Base-by-base conservation (phyloP, 345 rosid species). In the Chamaenerion angustifolium region DNA sequence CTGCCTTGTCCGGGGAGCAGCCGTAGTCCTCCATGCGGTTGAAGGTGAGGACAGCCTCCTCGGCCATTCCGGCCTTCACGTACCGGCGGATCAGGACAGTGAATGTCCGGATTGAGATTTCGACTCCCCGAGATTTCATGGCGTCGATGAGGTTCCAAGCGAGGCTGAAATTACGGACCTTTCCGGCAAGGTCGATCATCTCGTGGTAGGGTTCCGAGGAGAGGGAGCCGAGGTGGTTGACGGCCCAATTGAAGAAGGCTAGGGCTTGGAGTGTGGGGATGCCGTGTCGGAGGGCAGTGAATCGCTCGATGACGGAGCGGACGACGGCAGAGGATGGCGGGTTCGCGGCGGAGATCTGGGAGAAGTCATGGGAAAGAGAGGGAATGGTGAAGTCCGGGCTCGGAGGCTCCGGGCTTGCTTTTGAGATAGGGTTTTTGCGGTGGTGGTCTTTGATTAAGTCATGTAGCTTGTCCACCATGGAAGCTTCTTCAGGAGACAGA, bases 1-100 rank as follows among this genome's bases (percentile, higher is more conserved):
- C 85, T 12, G 77, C 68, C 63, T 66, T 76, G 60, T 92, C 90
- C 1, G 96, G 96, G 56, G 43, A 55, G 44, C 93, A 82, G 18
- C 76, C 79, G 55, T 87, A 87, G 31, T 92, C 96, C 70, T 92
- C 98, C 96, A 92, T 87, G 0, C 93, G 85, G 31, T 87, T 82
- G 55, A 92, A 87, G 8, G 89, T 77, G 67, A 78, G 89, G n/a
- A 84, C 79, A 1, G 98, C 98, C 74, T 92, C 98, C 2, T 75
- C 74, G 11, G 88, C 71, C 65, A 92, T 43, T 37, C 96, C 96
- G 12, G 96, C 95, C 68, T 81, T 78, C 59, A 80, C 88, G 16
- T 84, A 92, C 12, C 98, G 93, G 51, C 96, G 76, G 19, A 92
- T 60, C 1, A 92, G 67, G 57, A 77, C 68, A 52, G 89, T 70